Conservation (phyloP, 2,329 filamentous ascomycete species). For the Botryotinia narcissicola region DNA sequence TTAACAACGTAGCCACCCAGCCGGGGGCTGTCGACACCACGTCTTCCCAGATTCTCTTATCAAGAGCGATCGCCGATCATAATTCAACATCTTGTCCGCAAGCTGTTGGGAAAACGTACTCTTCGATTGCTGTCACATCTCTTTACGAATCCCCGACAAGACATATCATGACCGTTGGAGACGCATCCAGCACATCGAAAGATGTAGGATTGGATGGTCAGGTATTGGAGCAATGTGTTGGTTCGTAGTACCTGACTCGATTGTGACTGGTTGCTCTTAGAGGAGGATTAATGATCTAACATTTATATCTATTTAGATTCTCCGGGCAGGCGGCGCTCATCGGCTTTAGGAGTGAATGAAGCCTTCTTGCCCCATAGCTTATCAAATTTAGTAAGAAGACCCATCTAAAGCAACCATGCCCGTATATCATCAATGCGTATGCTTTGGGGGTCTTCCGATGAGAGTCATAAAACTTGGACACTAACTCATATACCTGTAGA, state of each 20-base stretch:
- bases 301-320: neutral
- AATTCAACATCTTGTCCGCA: slow-evolving; percentile 18
- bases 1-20: slow-evolving; percentile 27
- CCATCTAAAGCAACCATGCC: no score
- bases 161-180: slow-evolving; percentile 35
- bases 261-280: neutral
- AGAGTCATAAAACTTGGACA: neutral
- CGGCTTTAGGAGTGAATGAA: neutral
- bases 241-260: neutral
- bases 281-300: neutral
- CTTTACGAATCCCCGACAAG: slow-evolving; percentile 33
- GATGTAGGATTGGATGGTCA: slow-evolving; percentile 13
- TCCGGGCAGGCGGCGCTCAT: neutral
- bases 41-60: slow-evolving; percentile 49
- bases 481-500: neutral
- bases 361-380: neutral
- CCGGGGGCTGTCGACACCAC: slow-evolving; percentile 38
- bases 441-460: neutral
- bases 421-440: neutral
- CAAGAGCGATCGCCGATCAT: slow-evolving; percentile 44
- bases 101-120: neutral
- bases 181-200: slow-evolving; percentile 22
- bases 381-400: neutral
- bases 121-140: slow-evolving; percentile 29
- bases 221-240: neutral